phyloP scores from a whole-genome alignment of 2,329 filamentous ascomycete species.

The Exserohilum turcica region DNA sequence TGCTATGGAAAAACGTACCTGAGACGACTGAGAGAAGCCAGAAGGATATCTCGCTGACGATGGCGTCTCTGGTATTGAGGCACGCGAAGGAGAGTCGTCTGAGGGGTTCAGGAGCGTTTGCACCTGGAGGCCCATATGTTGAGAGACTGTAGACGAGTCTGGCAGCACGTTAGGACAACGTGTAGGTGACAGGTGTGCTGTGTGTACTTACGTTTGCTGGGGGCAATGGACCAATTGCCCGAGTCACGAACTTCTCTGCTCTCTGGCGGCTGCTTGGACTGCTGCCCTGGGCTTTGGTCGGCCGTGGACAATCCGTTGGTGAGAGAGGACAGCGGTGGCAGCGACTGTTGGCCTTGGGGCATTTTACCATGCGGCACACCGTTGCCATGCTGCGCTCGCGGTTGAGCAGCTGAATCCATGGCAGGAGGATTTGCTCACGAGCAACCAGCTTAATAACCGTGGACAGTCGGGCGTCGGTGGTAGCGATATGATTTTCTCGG shows the following conservation, averaged over 20 bases:
- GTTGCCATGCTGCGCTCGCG: slow-evolving; percentile 23
- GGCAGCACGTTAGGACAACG: slow-evolving; percentile 18
- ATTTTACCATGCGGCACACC: slow-evolving; percentile 23
- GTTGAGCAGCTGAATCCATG: slow-evolving; percentile 42
- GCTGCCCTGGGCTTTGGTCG: slow-evolving; percentile 43
- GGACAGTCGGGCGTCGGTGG: not conserved
- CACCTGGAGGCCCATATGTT: slow-evolving; percentile 56
- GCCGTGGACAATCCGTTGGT: slow-evolving; percentile 41
- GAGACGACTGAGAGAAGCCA: slow-evolving; percentile 27
- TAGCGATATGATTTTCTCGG: slow-evolving; percentile 12
- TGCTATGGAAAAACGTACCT: slow-evolving; percentile 26
- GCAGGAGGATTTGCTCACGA: slow-evolving; percentile 7
- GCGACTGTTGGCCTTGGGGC: slow-evolving; percentile 42
- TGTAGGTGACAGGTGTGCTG: slow-evolving; percentile 7
- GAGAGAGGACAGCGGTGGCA: slow-evolving; percentile 47
- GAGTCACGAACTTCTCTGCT: slow-evolving; percentile 62
- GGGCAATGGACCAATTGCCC: slow-evolving; percentile 64
- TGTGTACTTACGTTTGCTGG: slow-evolving; percentile 58
- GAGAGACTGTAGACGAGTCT: slow-evolving; percentile 51
- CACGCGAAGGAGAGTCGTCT: slow-evolving; percentile 55
- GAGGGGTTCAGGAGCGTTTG: slow-evolving; percentile 55
- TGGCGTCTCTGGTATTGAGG: slow-evolving; percentile 51
- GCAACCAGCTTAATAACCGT: not conserved
- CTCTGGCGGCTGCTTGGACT: slow-evolving; percentile 42
- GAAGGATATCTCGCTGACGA: slow-evolving; percentile 46